A percentile compares a stretch with the other conserved stretches of the same genome.
Conservation (phyloP, 768 basidiomycete species). For the Inosperma sp. region DNA sequence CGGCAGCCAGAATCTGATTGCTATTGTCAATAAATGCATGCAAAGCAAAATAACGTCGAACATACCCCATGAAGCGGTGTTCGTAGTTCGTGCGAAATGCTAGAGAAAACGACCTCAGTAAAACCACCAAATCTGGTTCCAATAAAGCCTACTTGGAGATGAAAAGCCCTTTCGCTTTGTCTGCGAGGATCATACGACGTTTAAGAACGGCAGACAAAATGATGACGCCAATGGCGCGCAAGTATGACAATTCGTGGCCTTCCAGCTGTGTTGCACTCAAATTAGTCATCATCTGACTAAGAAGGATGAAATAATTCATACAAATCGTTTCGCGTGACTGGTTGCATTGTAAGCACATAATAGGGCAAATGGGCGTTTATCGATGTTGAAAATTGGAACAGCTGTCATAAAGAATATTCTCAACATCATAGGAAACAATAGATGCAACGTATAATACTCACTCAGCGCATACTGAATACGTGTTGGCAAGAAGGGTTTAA, state of each 20-base stretch:
- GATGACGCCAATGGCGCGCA: conserved; percentile 90
- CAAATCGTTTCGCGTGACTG: conserved; percentile 76
- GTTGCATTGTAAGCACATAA: conserved; percentile 88
- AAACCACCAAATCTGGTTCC: not conserved
- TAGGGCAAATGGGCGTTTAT: conserved; percentile 87
- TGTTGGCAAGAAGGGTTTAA: conserved; percentile 75
- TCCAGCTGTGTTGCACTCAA: conserved; percentile 52
- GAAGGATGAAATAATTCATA: conserved; percentile 31
- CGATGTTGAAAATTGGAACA: conserved; percentile 90
- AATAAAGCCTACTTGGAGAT: conserved; percentile 69
- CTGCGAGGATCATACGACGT: conserved; percentile 87
- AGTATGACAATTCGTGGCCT: conserved; percentile 85
- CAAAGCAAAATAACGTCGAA: conserved; percentile 38
- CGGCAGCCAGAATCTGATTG: conserved; percentile 77
- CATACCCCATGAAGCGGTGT: conserved; percentile 88
- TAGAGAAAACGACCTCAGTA: conserved; percentile 23
- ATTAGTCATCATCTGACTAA: not conserved
- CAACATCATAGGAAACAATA: not conserved
- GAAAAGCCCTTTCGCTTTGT: conserved; percentile 89
- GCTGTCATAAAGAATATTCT: conserved; percentile 37
- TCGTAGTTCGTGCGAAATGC: conserved; percentile 86
- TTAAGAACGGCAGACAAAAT: conserved; percentile 91
- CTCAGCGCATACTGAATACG: conserved; percentile 86
- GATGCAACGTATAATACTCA: conserved; percentile 34
- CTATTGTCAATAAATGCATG: conserved; percentile 1